Base-by-base conservation (phyloP, 495 filamentous ascomycete genomes). In the Ramalina intermedia region DNA sequence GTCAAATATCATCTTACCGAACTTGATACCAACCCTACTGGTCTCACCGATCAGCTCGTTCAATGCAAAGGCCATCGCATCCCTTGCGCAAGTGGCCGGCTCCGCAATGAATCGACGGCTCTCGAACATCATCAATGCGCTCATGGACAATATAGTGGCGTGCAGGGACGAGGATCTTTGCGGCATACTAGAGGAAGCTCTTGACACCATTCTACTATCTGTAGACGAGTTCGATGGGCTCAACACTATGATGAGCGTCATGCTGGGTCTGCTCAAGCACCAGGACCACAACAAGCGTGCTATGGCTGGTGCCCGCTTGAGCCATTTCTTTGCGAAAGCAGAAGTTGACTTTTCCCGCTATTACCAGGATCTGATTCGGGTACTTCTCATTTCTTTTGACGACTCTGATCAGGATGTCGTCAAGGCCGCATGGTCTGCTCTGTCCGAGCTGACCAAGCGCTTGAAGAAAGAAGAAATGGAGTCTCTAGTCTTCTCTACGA, bases 391-490 rank as follows among this genome's bases (percentile, higher is more conserved):
- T 47, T 87, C 87, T 7, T 98, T 98, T 58, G 88, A 89, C 56
- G 91, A 98, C 54, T 58, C 72, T 6, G 91, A 96, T 59, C 64
- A 62, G 53, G 79, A 82, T 11, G 91, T 96, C 11, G 85, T 96
- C 52, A 96, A 91, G 70, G 78, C 87, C 24, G 84, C 89, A 16
- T 96, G 93, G 91, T 75, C 77, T 35, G 91, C 93, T 16, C 74
- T 96, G 39, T 88, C 70, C 56, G 85, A 84, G 55, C 76, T 98
- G 55, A 95, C 87, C 18, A 85, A 86, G 61, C 80, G 75, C 58
- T 74, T 98, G 52, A 85, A 83, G 61, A 98, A 98, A 62, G 91
- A 98, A 64, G 91, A 96, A 65, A 96, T 98, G 91, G 91, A 98
- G 61, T 76, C 83, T 0, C 68, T 98, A n/a, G 87, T 90, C 8